Evolutionary conservation across 83 land plant genomes (phyloP), one percentile per base, ranked within the genome.

Genomic region (Thuja plicata): DNA sequence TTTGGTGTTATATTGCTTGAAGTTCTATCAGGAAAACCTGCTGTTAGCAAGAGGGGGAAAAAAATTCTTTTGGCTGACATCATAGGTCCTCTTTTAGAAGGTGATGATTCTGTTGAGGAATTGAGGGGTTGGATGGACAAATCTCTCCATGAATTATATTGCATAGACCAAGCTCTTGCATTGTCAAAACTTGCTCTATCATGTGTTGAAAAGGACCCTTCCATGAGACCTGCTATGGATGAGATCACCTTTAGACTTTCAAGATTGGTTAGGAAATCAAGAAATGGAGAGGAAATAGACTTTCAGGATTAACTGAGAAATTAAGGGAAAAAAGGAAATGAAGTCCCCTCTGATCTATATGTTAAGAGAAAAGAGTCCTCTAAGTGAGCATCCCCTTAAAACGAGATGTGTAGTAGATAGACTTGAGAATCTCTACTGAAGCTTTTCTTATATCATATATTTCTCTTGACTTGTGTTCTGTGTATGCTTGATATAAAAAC

Each of bases 1-100:
- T 95, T 91, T 86, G 96, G 96, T 54, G 91, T 95, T 24, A 89
- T 94, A n/a, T 70, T 95, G 57, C 88, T 94, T 34, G 96, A 95
- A 89, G 79, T 94, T 52, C 85, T 95, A 50, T 95, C 94, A 5
- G 96, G 95, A 34, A 32, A 91, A 88, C 89, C 91, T 3, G 90
- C 96, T 13, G 89, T 92, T n/a, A 85, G 78, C 34, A 86, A 80
- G 52, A 77, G 84, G 0, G 48, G 60, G 27, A 89, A 87, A 60
- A 50, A 71, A 37, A 89, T 43, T n/a, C 87, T 27, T 15, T 79
- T 94, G 17, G 50, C 91, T 11, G 92, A 91, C 41, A 88, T 84
- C 70, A 91, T 94, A 55, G 89, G 91, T 86, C 38, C 62, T 30
- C 38, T 94, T 32, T 79, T 93, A 73, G 41, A 86, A 15, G 66